phyloP scores from a whole-genome alignment of 768 basidiomycete species.

The Mycena albidolilacea region DNA sequence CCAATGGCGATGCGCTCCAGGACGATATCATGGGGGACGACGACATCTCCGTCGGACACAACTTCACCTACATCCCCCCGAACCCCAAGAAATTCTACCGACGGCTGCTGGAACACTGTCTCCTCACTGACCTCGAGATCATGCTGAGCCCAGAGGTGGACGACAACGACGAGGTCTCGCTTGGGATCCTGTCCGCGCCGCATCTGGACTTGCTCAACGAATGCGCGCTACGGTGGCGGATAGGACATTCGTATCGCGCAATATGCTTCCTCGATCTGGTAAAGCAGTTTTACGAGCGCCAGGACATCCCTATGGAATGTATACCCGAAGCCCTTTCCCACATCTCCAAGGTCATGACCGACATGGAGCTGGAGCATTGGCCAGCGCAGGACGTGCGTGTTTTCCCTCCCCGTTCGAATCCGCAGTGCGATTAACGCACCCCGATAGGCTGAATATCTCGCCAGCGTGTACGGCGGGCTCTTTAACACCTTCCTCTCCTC shows the following conservation, averaged over 20 bases:
- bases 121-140: conserved; percentile 87
- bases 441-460: conserved; percentile 75
- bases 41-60: conserved; percentile 77
- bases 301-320: conserved; percentile 95
- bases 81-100: conserved; percentile 90
- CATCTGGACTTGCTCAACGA: conserved; percentile 91
- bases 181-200: conserved; percentile 86
- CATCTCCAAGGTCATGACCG: conserved; percentile 78
- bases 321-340: conserved; percentile 90
- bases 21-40: conserved; percentile 72
- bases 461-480: conserved; percentile 76
- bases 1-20: conserved; percentile 52
- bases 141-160: conserved; percentile 94
- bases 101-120: conserved; percentile 85
- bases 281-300: conserved; percentile 87
- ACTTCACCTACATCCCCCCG: conserved; percentile 93
- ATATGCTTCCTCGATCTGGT: conserved; percentile 90
- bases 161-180: conserved; percentile 94
- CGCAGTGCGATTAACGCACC: conserved; percentile 14
- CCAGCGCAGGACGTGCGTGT: conserved; percentile 82
- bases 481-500: conserved; percentile 91
- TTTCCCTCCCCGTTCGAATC: conserved; percentile 17
- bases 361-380: conserved; percentile 85
- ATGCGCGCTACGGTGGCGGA: conserved; percentile 92
- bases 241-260: conserved; percentile 83